Evolutionary conservation across 306 rosid genomes (phyloP).

Genomic region (Glycine tomentella): DNA sequence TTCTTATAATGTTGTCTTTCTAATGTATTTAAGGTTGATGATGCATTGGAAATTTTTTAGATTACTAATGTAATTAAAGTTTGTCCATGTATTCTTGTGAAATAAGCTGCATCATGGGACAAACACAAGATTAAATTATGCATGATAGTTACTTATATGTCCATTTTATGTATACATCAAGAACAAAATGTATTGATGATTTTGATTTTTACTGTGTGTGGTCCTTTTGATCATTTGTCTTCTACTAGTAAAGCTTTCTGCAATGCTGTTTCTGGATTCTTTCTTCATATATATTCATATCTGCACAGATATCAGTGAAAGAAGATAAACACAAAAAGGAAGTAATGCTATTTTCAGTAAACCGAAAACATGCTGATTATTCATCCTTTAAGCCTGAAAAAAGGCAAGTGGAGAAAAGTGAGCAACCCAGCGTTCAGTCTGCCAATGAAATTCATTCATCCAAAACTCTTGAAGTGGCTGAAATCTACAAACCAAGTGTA

Average conservation of each 20-base stretch:
- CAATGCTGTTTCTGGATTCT: conserved; percentile 8
- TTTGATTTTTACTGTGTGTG: neutral
- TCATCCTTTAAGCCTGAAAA: conserved; percentile 90
- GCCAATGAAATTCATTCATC: conserved; percentile 57
- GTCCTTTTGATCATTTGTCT: neutral
- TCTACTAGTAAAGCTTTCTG: conserved; percentile 23
- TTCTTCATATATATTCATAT: conserved; percentile 38
- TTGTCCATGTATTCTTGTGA: conserved; percentile 8
- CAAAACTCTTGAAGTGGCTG: conserved; percentile 80
- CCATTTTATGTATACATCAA: neutral
- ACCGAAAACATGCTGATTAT: conserved; percentile 76
- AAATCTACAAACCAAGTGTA: conserved; percentile 85
- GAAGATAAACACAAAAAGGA: conserved; percentile 95
- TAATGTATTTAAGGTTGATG: conserved; percentile 14
- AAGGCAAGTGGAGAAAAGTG: conserved; percentile 67
- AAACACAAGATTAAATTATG: neutral
- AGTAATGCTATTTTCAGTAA: conserved; percentile 61
- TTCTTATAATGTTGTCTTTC: conserved; percentile 24
- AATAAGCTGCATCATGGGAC: conserved; percentile 20
- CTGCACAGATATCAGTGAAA: conserved; percentile 74
- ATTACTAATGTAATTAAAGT: neutral
- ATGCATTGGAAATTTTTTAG: conserved; percentile 7
- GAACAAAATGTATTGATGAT: conserved; percentile 4
- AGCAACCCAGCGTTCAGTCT: conserved; percentile 59
- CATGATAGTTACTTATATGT: neutral